Conservation (phyloP, 306 rosid species). For the Prunus davidiana region DNA sequence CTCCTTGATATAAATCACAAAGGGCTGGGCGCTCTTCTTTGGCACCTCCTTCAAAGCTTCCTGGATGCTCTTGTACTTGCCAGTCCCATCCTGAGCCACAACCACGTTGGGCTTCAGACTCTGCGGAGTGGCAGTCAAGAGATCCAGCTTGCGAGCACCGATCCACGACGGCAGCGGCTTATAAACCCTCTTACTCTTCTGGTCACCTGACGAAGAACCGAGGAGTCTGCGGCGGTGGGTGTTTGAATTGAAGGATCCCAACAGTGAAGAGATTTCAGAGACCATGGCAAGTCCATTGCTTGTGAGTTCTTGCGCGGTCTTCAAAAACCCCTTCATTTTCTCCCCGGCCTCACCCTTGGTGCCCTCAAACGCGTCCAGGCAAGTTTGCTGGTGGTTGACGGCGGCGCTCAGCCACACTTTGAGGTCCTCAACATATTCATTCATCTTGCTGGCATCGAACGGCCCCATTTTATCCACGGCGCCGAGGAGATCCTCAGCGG, state of each 20-base stretch:
- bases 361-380: slow-evolving; percentile 58
- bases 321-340: slow-evolving; percentile 38
- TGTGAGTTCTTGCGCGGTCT: slow-evolving; percentile 41
- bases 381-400: slow-evolving; percentile 51
- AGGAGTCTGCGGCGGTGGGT: neutral
- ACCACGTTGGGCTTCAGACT: slow-evolving; percentile 38
- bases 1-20: slow-evolving; percentile 64
- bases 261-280: neutral
- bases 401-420: slow-evolving; percentile 64
- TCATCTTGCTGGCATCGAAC: slow-evolving; percentile 24
- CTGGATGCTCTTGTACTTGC: slow-evolving; percentile 47
- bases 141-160: slow-evolving; percentile 22
- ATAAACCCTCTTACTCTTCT: neutral
- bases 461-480: slow-evolving; percentile 33
- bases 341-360: slow-evolving; percentile 43
- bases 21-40: slow-evolving; percentile 23
- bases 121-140: slow-evolving; percentile 18
- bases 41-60: slow-evolving; percentile 59
- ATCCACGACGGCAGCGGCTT: slow-evolving; percentile 44
- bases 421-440: slow-evolving; percentile 43
- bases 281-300: slow-evolving; percentile 64
- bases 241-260: neutral
- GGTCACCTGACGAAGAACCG: neutral
- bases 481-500: slow-evolving; percentile 35
- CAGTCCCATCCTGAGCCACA: slow-evolving; percentile 71